Conservation (phyloP, 352 stramenopile species). For the Globisporangium ultimum region DNA sequence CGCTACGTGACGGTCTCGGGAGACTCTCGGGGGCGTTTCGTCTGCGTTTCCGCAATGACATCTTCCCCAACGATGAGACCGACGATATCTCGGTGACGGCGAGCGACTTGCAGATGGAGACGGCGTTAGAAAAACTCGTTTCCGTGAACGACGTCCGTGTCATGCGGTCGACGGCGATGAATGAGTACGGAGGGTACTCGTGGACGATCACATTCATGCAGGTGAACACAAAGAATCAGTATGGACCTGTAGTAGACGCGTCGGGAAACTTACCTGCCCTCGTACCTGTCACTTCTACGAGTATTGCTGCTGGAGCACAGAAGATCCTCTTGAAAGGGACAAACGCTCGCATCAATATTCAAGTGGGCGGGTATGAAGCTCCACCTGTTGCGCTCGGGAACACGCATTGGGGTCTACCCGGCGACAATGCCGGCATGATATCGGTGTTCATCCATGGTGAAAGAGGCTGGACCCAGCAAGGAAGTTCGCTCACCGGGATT, state of each 20-base stretch:
- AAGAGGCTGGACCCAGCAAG: conserved; percentile 79
- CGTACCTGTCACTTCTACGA: conserved; percentile 33
- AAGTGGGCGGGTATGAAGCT: conserved; percentile 49
- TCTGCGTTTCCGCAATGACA: conserved; percentile 60
- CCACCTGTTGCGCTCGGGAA: conserved; percentile 24
- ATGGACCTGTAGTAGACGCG: conserved; percentile 60
- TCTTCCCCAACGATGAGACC: conserved; percentile 76
- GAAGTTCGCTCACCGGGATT: conserved; percentile 37
- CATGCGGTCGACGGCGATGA: conserved; percentile 59
- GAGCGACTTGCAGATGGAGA: conserved; percentile 48
- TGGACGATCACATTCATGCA: conserved; percentile 83
- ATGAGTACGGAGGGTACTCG: conserved; percentile 72
- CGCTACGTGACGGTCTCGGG: conserved; percentile 53
- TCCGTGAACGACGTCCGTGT: conserved; percentile 69
- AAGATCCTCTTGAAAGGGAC: conserved; percentile 46
- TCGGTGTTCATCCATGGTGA: conserved; percentile 62
- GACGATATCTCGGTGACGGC: conserved; percentile 59
- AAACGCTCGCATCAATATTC: conserved; percentile 46
- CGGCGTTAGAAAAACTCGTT: conserved; percentile 63
- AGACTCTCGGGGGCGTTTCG: conserved; percentile 68
- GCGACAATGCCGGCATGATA: conserved; percentile 50
- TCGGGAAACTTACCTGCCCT: conserved; percentile 69
- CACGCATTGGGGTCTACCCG: conserved; percentile 55
- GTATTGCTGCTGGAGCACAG: conserved; percentile 14
- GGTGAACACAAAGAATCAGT: conserved; percentile 75